A percentile compares a stretch with the other conserved stretches of the same genome.
Conservation (phyloP, 352 stramenopile species). For the Phytophthora megakarya region DNA sequence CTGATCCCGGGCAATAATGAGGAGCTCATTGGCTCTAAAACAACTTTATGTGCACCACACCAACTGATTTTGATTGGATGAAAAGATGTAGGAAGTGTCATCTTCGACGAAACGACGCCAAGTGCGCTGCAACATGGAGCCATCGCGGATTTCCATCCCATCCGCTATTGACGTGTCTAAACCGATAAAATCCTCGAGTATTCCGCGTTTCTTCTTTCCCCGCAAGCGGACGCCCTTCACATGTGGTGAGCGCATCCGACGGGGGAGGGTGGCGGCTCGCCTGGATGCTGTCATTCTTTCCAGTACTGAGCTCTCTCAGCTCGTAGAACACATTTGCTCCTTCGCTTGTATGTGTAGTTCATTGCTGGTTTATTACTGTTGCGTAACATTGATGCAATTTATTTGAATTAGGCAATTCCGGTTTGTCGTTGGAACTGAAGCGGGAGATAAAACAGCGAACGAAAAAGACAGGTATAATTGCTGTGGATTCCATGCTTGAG, state of each 20-base stretch:
- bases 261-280: slow-evolving; percentile 16
- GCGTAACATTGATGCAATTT: background rate
- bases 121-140: background rate
- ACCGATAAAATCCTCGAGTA: slow-evolving; percentile 9
- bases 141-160: background rate
- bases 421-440: slow-evolving; percentile 6
- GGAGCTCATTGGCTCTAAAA: slow-evolving; percentile 7
- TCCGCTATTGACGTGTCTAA: background rate
- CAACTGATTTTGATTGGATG: slow-evolving; percentile 11
- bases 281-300: slow-evolving; percentile 33
- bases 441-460: slow-evolving; percentile 26
- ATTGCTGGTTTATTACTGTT: background rate
- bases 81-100: slow-evolving; percentile 18
- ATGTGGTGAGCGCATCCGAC: slow-evolving; percentile 27
- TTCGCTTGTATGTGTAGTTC: slow-evolving; percentile 24
- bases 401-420: slow-evolving; percentile 1
- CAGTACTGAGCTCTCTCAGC: slow-evolving; percentile 11
- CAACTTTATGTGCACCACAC: slow-evolving; percentile 13
- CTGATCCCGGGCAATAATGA: slow-evolving; percentile 19
- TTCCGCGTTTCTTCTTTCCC: slow-evolving; percentile 59
- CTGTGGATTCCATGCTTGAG: slow-evolving; percentile 45
- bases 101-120: slow-evolving; percentile 20
- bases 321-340: slow-evolving; percentile 23
- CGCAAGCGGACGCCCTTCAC: slow-evolving; percentile 34
- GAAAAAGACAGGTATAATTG: slow-evolving; percentile 32